Percentiles rank a stretch among this genome's conserved stretches.
Conservation (phyloP, 1,284 basidiomycete genomes). For the Sutorius eximius region DNA sequence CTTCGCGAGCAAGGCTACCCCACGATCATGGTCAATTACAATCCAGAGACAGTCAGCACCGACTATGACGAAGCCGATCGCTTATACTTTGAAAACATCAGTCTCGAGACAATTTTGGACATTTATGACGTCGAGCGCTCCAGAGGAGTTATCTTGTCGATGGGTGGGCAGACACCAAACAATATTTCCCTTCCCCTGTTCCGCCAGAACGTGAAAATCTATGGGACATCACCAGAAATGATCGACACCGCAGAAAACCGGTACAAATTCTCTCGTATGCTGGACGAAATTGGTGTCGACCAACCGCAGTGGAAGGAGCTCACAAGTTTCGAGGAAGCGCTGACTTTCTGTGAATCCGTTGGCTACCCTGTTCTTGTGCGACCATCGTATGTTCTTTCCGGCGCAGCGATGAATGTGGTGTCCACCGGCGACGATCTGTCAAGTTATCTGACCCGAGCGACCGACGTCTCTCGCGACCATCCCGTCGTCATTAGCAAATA, state of each 20-base stretch:
- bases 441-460: conserved; percentile 93
- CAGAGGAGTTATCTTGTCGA: conserved; percentile 91
- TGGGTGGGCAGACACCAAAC: conserved; percentile 99
- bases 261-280: conserved; percentile 98
- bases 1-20: conserved; percentile 92
- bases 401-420: conserved; percentile 99
- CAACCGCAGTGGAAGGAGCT: conserved; percentile 98
- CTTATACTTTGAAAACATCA: conserved; percentile 99
- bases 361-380: conserved; percentile 96
- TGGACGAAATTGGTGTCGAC: conserved; percentile 97
- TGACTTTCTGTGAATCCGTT: conserved; percentile 86
- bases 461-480: conserved; percentile 94
- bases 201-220: conserved; percentile 97
- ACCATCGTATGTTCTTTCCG: conserved; percentile 97
- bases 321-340: conserved; percentile 87
- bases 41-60: conserved; percentile 98
- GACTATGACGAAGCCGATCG: conserved; percentile 99
- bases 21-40: conserved; percentile 99
- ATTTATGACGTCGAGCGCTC: conserved; percentile 94
- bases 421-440: conserved; percentile 89
- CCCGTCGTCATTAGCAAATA: conserved; percentile 99
- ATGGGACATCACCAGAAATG: conserved; percentile 98
- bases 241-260: conserved; percentile 99
- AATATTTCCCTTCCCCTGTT: conserved; percentile 94
- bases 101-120: conserved; percentile 93